Evolutionary conservation across 805 yeast genomes (phyloP).

Genomic region (Priceomyces haplophilus): DNA sequence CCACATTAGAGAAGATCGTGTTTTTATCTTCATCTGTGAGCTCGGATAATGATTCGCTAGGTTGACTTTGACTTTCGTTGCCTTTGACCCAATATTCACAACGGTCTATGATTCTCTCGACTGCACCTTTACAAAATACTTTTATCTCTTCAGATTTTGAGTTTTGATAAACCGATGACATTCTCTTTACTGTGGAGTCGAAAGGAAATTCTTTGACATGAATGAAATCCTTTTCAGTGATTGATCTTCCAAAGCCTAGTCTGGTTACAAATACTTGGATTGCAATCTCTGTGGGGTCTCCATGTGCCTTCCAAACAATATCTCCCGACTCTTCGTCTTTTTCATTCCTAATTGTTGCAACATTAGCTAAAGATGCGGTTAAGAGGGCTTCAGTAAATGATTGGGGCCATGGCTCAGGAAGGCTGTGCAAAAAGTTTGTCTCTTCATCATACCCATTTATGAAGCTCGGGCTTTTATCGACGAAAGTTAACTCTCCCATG

Average conservation of each 20-base stretch:
- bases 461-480: slow-evolving; percentile 24
- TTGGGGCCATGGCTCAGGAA: slow-evolving; percentile 19
- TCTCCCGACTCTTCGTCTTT: slow-evolving; percentile 28
- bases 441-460: slow-evolving; percentile 33
- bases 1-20: slow-evolving; percentile 53
- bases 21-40: slow-evolving; percentile 41
- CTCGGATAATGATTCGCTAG: slow-evolving; percentile 16
- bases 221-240: slow-evolving; percentile 32
- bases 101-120: slow-evolving; percentile 59
- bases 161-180: slow-evolving; percentile 56
- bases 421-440: slow-evolving; percentile 34
- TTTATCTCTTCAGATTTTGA: slow-evolving; percentile 21
- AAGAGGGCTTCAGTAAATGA: slow-evolving; percentile 23
- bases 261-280: slow-evolving; percentile 74
- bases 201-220: slow-evolving; percentile 68
- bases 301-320: slow-evolving; percentile 43
- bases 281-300: slow-evolving; percentile 89
- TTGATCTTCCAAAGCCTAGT: slow-evolving; percentile 48
- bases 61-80: slow-evolving; percentile 22
- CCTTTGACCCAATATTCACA: slow-evolving; percentile 54
- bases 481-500: slow-evolving; percentile 40
- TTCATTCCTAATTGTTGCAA: slow-evolving; percentile 36
- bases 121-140: slow-evolving; percentile 69
- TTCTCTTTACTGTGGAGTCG: slow-evolving; percentile 70
- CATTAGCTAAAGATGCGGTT: slow-evolving; percentile 38